A percentile compares a stretch with the other conserved stretches of the same genome.
phyloP scores from a whole-genome alignment of 768 basidiomycete species.

The Kwoniella dendrophila region DNA sequence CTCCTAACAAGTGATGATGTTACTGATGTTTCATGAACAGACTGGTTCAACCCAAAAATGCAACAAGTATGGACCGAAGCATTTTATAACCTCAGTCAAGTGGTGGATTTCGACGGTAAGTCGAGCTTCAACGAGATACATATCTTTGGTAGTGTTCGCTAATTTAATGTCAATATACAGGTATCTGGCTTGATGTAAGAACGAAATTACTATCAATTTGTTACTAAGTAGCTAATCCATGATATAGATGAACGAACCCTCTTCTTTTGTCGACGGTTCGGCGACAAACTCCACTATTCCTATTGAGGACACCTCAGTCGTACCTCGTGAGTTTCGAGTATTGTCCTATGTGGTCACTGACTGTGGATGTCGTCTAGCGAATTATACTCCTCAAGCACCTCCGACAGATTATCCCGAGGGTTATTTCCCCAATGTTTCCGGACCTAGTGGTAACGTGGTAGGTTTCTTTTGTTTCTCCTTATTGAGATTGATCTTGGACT shows the following conservation, averaged over 20 bases:
- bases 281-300: constrained; percentile 23
- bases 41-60: constrained; percentile 57
- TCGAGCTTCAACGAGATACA: background rate
- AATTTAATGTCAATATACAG: background rate
- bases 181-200: constrained; percentile 63
- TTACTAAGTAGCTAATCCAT: background rate
- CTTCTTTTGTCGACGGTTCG: constrained; percentile 67
- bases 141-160: background rate
- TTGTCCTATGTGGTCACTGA: too few relatives aligned
- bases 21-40: constrained; percentile 58
- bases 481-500: background rate
- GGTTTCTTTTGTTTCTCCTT: background rate
- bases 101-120: constrained; percentile 62
- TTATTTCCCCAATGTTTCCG: constrained; percentile 19
- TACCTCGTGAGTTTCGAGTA: constrained; percentile 13
- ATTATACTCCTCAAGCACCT: constrained; percentile 16
- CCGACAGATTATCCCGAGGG: constrained; percentile 19
- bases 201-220: background rate
- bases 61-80: constrained; percentile 67
- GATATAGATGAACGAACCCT: constrained; percentile 67
- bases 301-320: constrained; percentile 15
- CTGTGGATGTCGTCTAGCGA: constrained; percentile 7
- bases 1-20: background rate
- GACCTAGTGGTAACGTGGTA: constrained; percentile 15
- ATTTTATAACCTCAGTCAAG: constrained; percentile 56